These are phyloP conservation scores for Colletotrichum abscissum DNA, from an alignment of 2,329 filamentous ascomycete species.

Conservation along the genomic window DNA sequence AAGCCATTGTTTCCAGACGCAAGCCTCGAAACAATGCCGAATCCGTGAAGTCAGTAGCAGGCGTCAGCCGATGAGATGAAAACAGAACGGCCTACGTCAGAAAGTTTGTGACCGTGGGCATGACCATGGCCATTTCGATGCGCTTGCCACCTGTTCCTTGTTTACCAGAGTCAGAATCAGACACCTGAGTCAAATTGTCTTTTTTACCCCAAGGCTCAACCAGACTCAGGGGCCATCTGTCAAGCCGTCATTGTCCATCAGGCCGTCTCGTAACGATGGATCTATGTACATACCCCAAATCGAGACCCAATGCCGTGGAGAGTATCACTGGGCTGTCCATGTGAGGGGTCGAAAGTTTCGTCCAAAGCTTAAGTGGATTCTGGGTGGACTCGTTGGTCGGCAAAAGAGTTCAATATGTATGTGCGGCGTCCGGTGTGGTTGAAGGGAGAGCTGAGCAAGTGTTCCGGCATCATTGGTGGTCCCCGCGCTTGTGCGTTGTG, in stretches of 20 bases:
- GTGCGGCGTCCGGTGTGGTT: neutral
- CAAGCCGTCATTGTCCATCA: slow-evolving; percentile 1
- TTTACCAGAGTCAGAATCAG: slow-evolving; percentile 3
- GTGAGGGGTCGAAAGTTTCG: neutral
- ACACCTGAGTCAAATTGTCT: slow-evolving; percentile 4
- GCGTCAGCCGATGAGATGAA: neutral
- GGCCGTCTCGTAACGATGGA: neutral
- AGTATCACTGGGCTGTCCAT: neutral
- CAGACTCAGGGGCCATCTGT: neutral
- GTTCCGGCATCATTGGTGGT: too few relatives aligned
- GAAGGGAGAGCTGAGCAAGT: too few relatives aligned
- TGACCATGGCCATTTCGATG: neutral
- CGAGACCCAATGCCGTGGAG: neutral
- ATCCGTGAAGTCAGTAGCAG: neutral
- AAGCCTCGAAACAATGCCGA: neutral
- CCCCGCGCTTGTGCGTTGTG: neutral
- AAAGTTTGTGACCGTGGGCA: neutral
- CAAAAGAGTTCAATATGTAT: neutral
- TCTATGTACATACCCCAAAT: neutral
- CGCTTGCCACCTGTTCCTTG: neutral
- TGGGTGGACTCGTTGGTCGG: slow-evolving; percentile 4
- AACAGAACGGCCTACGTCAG: neutral
- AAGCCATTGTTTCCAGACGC: neutral
- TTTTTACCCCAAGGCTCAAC: too few relatives aligned
- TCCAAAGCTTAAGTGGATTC: neutral